These are phyloP conservation scores for Mortierella sp. DNA, from an alignment of 371 early-diverging fungal genomes.

Conservation along the genomic window DNA sequence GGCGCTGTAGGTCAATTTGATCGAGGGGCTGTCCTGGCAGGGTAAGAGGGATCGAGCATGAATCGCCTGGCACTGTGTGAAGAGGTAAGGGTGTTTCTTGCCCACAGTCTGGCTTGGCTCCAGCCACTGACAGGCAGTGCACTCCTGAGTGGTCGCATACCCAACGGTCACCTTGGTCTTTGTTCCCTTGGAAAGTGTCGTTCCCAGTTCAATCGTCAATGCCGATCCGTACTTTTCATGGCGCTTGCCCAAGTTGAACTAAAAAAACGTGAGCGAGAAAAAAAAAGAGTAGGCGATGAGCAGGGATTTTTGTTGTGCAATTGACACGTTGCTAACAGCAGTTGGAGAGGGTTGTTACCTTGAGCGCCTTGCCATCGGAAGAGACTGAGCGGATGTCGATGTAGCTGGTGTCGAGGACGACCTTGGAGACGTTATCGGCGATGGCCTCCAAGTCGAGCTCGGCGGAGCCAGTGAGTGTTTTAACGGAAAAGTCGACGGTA, in stretches of 20 bases:
- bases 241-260: conserved; percentile 71
- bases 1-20: conserved; percentile 93
- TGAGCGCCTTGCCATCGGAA: conserved; percentile 58
- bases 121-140: conserved; percentile 93
- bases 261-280: neutral
- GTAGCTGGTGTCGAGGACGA: conserved; percentile 87
- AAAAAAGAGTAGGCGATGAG: neutral
- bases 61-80: conserved; percentile 97
- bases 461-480: conserved; percentile 80
- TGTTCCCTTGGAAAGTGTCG: conserved; percentile 59
- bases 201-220: conserved; percentile 72
- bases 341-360: conserved; percentile 55
- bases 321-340: too few species aligned
- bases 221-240: conserved; percentile 83
- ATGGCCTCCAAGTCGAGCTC: conserved; percentile 69
- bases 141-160: conserved; percentile 87
- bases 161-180: conserved; percentile 71
- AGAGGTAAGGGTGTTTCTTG: conserved; percentile 93
- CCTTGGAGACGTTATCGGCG: conserved; percentile 64
- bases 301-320: too few species aligned
- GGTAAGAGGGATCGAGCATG: conserved; percentile 94
- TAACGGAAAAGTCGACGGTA: conserved; percentile 79
- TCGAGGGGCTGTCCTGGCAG: conserved; percentile 93
- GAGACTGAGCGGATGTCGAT: conserved; percentile 69
- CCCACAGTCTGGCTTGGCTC: conserved; percentile 95